A percentile compares a stretch with the other conserved stretches of the same genome.
Conservation (phyloP, 345 rosid species). For the Cardamine chenopodiifolia region DNA sequence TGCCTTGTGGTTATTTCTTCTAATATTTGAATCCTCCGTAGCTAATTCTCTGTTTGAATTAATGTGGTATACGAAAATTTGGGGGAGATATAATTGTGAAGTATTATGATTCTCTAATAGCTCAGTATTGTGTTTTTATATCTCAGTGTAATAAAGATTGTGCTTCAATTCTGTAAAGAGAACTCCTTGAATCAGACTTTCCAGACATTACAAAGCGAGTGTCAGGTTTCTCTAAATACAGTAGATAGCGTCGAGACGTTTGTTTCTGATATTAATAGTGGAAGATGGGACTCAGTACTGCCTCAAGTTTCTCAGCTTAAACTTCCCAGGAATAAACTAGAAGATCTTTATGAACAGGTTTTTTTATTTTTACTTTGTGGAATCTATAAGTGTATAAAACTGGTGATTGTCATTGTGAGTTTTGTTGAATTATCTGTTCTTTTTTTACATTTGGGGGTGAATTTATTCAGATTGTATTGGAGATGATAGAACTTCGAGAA, state of each 20-base stretch:
- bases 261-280: constrained; percentile 82
- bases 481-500: constrained; percentile 97
- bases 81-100: not conserved
- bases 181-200: constrained; percentile 91
- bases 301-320: constrained; percentile 97
- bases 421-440: constrained; percentile 16
- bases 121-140: not conserved
- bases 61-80: not conserved
- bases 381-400: not conserved
- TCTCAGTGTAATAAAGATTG: constrained; percentile 89
- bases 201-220: constrained; percentile 89
- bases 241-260: constrained; percentile 95
- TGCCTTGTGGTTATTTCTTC: not conserved
- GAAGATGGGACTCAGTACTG: constrained; percentile 90
- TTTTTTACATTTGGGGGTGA: constrained; percentile 13
- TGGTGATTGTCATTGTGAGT: not conserved
- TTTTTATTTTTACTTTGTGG: not conserved
- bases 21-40: not conserved
- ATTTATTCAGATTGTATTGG: constrained; percentile 75
- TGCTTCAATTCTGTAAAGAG: constrained; percentile 98
- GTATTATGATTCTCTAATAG: not conserved
- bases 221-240: constrained; percentile 91
- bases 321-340: constrained; percentile 86
- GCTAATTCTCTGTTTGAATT: not conserved
- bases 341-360: constrained; percentile 96